Percentiles rank a stretch among this genome's conserved stretches.
Evolutionary conservation across 1,139 yeast genomes (phyloP).

Genomic region (Yamadazyma songkhlaensis): DNA sequence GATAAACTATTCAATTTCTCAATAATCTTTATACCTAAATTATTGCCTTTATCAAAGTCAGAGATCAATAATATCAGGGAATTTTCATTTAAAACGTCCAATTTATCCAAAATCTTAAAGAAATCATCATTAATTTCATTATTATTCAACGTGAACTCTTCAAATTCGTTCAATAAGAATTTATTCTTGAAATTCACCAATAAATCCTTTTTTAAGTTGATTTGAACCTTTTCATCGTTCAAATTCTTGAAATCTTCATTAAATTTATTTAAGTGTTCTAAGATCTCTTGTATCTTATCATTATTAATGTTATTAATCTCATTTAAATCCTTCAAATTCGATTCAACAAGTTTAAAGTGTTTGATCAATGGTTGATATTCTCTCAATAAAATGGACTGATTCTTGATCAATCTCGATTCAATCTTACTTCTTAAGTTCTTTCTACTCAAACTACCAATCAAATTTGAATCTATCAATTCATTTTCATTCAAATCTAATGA

Average conservation of each 20-base stretch:
- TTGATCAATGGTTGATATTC: conserved; percentile 60
- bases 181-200: conserved; percentile 58
- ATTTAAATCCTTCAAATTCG: conserved; percentile 40
- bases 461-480: conserved; percentile 49
- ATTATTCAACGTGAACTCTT: conserved; percentile 52
- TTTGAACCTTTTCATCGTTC: conserved; percentile 36
- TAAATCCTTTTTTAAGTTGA: conserved; percentile 53
- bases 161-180: conserved; percentile 71
- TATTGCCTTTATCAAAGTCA: conserved; percentile 46
- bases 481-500: conserved; percentile 26
- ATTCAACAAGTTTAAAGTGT: conserved; percentile 42
- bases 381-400: conserved; percentile 55
- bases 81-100: conserved; percentile 61
- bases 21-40: conserved; percentile 70
- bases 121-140: conserved; percentile 54
- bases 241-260: conserved; percentile 39
- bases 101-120: conserved; percentile 57
- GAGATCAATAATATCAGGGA: conserved; percentile 67
- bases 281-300: conserved; percentile 30
- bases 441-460: conserved; percentile 56
- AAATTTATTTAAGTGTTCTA: conserved; percentile 17
- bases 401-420: conserved; percentile 67
- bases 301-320: conserved; percentile 29
- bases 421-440: conserved; percentile 63
- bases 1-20: conserved; percentile 53